Conservation (phyloP, 345 rosid species). For the Arabis hirsuta region DNA sequence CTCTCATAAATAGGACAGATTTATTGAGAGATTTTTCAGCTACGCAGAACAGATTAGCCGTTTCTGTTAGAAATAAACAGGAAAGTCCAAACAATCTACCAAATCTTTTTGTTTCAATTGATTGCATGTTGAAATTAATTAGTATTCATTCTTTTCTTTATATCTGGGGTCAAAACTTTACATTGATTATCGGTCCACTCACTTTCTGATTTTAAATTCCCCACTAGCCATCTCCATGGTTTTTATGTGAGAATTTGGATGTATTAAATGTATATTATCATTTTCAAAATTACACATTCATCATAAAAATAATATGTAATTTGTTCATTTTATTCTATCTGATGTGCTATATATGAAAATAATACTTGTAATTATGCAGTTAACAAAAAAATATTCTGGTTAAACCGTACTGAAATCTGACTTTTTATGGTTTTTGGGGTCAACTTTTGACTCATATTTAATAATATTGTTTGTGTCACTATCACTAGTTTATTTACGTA, state of each 20-base stretch:
- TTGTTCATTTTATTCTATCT: too few species aligned
- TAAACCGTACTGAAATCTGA: neutral
- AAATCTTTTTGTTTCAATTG: neutral
- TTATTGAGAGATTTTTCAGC: conserved; percentile 7
- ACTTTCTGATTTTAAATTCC: neutral
- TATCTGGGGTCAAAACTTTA: neutral
- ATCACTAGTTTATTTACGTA: neutral
- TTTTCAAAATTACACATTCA: too few species aligned
- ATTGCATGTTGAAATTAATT: neutral
- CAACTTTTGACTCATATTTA: neutral
- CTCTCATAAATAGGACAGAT: neutral
- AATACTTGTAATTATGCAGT: too few species aligned
- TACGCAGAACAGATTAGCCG: neutral
- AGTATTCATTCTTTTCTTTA: neutral
- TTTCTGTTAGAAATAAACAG: neutral
- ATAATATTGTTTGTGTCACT: neutral
- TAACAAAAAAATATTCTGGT: neutral
- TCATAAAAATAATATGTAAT: too few species aligned
- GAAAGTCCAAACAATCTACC: conserved; percentile 2
- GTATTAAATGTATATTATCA: too few species aligned
- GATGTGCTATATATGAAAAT: too few species aligned
- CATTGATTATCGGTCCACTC: neutral
- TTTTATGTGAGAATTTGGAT: neutral
- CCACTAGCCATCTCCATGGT: neutral
- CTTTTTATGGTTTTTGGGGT: too few species aligned